phyloP scores from a whole-genome alignment of 805 yeast genomes.

The Debaryomyces maramus region DNA sequence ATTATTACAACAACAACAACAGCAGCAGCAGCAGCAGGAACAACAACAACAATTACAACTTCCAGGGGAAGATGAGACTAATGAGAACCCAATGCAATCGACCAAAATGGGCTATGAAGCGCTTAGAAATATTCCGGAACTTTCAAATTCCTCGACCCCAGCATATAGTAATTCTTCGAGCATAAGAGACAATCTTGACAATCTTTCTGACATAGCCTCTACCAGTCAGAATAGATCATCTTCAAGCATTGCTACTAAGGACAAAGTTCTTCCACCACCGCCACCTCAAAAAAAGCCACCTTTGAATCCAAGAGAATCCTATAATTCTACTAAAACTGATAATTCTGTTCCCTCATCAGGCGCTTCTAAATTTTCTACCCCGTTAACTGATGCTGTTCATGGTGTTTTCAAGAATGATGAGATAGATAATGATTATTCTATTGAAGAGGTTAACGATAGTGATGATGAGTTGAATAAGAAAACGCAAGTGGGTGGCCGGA shows the following conservation, averaged over 20 bases:
- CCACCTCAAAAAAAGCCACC: neutral
- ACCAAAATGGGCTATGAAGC: neutral
- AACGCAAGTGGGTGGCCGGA: neutral
- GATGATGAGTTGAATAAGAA: conserved; percentile 34
- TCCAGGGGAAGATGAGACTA: too few species aligned
- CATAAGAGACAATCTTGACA: conserved; percentile 4
- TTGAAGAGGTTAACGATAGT: conserved; percentile 42
- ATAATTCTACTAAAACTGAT: conserved; percentile 17
- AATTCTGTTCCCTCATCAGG: conserved; percentile 11
- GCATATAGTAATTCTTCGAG: conserved; percentile 1
- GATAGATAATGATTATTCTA: conserved; percentile 30
- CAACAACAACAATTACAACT: neutral
- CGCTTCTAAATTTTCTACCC: conserved; percentile 12
- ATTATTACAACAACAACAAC: conserved; percentile 10
- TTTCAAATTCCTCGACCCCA: conserved; percentile 6
- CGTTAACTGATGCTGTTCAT: conserved; percentile 4
- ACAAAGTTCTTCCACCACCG: conserved; percentile 16
- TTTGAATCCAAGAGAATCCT: conserved; percentile 15
- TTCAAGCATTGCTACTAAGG: conserved; percentile 11
- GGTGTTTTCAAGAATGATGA: neutral
- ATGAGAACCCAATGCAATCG: too few species aligned
- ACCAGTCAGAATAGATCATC: conserved; percentile 6
- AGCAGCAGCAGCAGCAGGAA: neutral
- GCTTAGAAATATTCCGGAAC: neutral
- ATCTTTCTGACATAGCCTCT: neutral